Percentiles rank a stretch among this genome's conserved stretches.
Evolutionary conservation across 352 stramenopile genomes (phyloP).

Genomic region (Pythium dissotocum): DNA sequence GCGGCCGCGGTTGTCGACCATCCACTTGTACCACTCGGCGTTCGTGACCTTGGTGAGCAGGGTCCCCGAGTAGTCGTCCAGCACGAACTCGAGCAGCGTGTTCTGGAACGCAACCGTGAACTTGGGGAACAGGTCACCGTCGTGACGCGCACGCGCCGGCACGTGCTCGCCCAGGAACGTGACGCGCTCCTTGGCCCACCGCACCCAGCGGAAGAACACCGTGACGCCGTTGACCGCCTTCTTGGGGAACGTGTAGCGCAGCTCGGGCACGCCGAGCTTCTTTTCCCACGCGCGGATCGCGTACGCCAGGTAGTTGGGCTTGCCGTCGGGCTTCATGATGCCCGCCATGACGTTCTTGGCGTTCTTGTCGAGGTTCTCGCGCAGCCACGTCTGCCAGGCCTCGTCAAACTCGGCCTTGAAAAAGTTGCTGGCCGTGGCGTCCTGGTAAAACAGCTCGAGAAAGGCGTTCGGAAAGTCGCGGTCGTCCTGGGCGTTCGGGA

Average conservation of each 20-base stretch:
- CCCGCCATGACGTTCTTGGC: slow-evolving; percentile 39
- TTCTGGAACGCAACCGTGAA: slow-evolving; percentile 70
- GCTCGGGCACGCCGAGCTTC: slow-evolving; percentile 44
- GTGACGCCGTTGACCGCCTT: slow-evolving; percentile 53
- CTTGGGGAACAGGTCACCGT: slow-evolving; percentile 57
- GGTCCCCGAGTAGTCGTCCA: slow-evolving; percentile 62
- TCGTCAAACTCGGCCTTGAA: slow-evolving; percentile 63
- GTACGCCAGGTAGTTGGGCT: slow-evolving; percentile 55
- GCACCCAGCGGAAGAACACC: slow-evolving; percentile 76
- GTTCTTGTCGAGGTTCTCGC: slow-evolving; percentile 60
- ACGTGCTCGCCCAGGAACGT: slow-evolving; percentile 56
- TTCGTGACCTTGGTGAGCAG: slow-evolving; percentile 65
- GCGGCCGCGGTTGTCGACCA: slow-evolving; percentile 56
- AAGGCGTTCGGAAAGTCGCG: slow-evolving; percentile 63
- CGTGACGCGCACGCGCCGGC: slow-evolving; percentile 44
- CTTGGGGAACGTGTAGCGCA: slow-evolving; percentile 78
- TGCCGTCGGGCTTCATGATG: slow-evolving; percentile 44
- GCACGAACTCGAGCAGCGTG: slow-evolving; percentile 54
- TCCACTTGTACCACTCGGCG: slow-evolving; percentile 73
- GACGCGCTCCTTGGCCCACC: slow-evolving; percentile 81
- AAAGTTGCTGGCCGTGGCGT: slow-evolving; percentile 52
- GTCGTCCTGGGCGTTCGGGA: slow-evolving; percentile 54
- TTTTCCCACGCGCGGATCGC: slow-evolving; percentile 69
- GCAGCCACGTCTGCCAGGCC: slow-evolving; percentile 59
- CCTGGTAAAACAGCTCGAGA: slow-evolving; percentile 57